Conservation (phyloP, 345 rosid genomes). For the Clarkia xantiana region DNA sequence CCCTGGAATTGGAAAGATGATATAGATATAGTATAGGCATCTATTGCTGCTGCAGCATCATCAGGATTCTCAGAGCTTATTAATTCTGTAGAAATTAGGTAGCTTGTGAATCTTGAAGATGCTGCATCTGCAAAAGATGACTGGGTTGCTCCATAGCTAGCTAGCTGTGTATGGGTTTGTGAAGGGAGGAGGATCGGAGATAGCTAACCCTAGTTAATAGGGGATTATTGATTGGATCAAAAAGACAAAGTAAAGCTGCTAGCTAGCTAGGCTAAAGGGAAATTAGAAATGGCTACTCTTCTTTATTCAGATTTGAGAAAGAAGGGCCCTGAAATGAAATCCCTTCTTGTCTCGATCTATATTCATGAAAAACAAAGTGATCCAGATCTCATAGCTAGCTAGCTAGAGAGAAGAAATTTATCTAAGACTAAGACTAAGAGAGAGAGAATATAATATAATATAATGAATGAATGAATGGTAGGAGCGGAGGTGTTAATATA, state of each 20-base stretch:
- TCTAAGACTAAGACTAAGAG: neutral
- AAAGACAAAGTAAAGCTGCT: neutral
- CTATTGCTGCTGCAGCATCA: slow-evolving; percentile 94
- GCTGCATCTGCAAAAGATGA: slow-evolving; percentile 69
- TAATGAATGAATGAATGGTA: neutral
- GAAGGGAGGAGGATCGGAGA: slow-evolving; percentile 10
- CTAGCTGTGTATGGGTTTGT: slow-evolving; percentile 3
- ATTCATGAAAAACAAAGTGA: no score
- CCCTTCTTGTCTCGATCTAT: no score
- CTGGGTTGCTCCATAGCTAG: slow-evolving; percentile 16
- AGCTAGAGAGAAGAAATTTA: no score
- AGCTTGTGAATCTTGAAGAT: slow-evolving; percentile 85
- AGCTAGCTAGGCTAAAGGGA: slow-evolving; percentile 2
- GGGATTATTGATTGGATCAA: neutral
- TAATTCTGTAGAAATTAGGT: neutral
- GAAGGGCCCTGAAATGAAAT: no score
- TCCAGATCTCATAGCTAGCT: no score
- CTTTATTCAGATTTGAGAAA: no score
- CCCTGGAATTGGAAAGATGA: neutral
- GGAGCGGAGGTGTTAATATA: slow-evolving; percentile 20
- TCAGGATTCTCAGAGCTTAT: slow-evolving; percentile 68
- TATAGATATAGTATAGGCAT: slow-evolving; percentile 24
- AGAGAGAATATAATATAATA: neutral
- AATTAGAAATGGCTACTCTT: neutral
- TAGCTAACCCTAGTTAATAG: slow-evolving; percentile 20